Percentiles rank a stretch among this genome's conserved stretches.
Conservation (phyloP, 805 yeast species). For the Kluyveromyces wickerhamii region DNA sequence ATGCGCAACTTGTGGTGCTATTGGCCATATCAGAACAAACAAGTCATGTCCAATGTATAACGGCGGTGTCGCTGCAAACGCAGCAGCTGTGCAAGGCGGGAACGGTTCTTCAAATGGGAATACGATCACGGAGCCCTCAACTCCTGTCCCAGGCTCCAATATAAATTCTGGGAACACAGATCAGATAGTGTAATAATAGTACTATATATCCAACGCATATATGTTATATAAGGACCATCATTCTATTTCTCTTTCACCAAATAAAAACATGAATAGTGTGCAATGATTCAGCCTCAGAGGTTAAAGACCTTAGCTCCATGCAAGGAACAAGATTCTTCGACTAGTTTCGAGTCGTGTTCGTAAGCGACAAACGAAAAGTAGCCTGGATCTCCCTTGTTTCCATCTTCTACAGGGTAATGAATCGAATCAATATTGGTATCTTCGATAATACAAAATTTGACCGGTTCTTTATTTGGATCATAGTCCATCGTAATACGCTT, state of each 20-base stretch:
- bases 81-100: slow-evolving; percentile 9
- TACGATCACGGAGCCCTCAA: slow-evolving; percentile 11
- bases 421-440: slow-evolving; percentile 19
- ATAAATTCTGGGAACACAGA: slow-evolving; percentile 1
- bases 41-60: slow-evolving; percentile 82
- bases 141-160: slow-evolving; percentile 3
- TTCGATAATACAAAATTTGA: slow-evolving; percentile 34
- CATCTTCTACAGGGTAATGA: slow-evolving; percentile 28
- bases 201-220: not conserved
- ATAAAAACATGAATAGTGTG: not conserved
- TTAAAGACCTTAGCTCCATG: slow-evolving; percentile 21
- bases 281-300: no score
- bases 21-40: slow-evolving; percentile 91
- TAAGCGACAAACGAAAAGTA: slow-evolving; percentile 29
- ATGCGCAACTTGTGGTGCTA: slow-evolving; percentile 92
- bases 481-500: slow-evolving; percentile 33
- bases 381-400: slow-evolving; percentile 30
- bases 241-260: not conserved
- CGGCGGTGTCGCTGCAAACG: slow-evolving; percentile 23
- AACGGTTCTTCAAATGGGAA: not conserved
- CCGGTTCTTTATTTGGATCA: slow-evolving; percentile 32
- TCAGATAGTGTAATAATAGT: not conserved
- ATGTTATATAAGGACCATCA: not conserved
- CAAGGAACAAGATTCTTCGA: slow-evolving; percentile 18
- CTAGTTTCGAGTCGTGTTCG: slow-evolving; percentile 16